Conservation (phyloP, 2,329 filamentous ascomycete genomes). For the Aspergillus tanneri region DNA sequence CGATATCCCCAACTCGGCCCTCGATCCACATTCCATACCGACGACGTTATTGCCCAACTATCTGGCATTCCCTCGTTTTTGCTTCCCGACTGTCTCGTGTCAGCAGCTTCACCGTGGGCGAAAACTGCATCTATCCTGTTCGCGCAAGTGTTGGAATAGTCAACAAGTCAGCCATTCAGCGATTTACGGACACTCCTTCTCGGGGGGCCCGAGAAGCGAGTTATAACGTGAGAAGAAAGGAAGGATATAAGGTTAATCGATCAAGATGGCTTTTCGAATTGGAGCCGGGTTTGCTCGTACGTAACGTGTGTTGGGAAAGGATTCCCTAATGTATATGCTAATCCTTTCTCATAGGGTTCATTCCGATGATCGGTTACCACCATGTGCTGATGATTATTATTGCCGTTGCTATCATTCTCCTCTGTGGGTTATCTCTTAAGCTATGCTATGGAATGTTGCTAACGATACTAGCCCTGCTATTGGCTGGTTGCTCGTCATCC, state of each 20-base stretch:
- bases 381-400: slow-evolving; percentile 98
- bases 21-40: slow-evolving; percentile 31
- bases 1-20: no score
- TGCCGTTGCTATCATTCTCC: slow-evolving; percentile 84
- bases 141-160: neutral
- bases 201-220: slow-evolving; percentile 44
- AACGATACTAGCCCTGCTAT: slow-evolving; percentile 67
- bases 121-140: neutral
- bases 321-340: slow-evolving; percentile 2
- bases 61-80: neutral
- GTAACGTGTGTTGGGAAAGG: slow-evolving; percentile 12
- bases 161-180: slow-evolving; percentile 10
- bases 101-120: neutral
- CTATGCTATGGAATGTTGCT: slow-evolving; percentile 18
- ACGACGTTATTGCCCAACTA: slow-evolving; percentile 9
- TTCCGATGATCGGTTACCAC: slow-evolving; percentile 66
- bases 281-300: slow-evolving; percentile 38
- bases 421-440: slow-evolving; percentile 66
- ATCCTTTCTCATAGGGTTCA: slow-evolving; percentile 46
- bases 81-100: no score
- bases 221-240: slow-evolving; percentile 17
- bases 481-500: slow-evolving; percentile 95
- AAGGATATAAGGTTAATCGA: slow-evolving; percentile 11
- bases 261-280: slow-evolving; percentile 33
- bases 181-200: slow-evolving; percentile 34